Evolutionary conservation across 2,329 filamentous ascomycete genomes (phyloP).

Genomic region (Taxawa tesnikishii): DNA sequence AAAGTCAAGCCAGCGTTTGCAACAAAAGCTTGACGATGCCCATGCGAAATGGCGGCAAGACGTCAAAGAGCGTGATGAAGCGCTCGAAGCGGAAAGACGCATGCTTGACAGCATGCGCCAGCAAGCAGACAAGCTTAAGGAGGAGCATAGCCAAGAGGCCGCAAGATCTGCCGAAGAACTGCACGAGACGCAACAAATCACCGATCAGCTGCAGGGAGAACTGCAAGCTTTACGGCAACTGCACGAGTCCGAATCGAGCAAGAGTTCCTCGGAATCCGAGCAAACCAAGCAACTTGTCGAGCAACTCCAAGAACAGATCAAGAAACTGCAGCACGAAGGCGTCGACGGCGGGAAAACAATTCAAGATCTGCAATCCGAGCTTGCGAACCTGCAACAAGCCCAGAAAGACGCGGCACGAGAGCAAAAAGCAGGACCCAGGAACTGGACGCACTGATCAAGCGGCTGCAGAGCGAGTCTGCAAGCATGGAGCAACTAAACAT

Average conservation of each 20-base stretch:
- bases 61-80: conserved; percentile 2
- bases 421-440: conserved; percentile 3
- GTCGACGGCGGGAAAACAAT: conserved; percentile 10
- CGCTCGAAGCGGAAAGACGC: background rate
- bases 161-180: background rate
- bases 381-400: conserved; percentile 7
- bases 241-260: conserved; percentile 1
- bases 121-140: background rate
- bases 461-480: conserved; percentile 2
- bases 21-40: conserved; percentile 1
- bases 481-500: conserved; percentile 6
- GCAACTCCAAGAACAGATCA: conserved; percentile 11
- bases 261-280: conserved; percentile 1
- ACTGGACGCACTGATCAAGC: conserved; percentile 4
- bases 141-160: background rate
- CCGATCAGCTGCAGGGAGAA: conserved; percentile 7
- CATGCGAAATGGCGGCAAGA: conserved; percentile 1
- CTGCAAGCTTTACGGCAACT: conserved; percentile 5
- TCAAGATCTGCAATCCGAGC: conserved; percentile 10
- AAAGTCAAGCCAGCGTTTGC: conserved; percentile 1
- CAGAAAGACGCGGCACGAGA: conserved; percentile 1
- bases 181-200: background rate
- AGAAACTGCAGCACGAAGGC: conserved; percentile 13
- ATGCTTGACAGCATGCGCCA: background rate
- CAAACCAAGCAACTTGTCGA: conserved; percentile 6